phyloP scores from a whole-genome alignment of 2,329 filamentous ascomycete species.

The Arthrobotrys musiformis region DNA sequence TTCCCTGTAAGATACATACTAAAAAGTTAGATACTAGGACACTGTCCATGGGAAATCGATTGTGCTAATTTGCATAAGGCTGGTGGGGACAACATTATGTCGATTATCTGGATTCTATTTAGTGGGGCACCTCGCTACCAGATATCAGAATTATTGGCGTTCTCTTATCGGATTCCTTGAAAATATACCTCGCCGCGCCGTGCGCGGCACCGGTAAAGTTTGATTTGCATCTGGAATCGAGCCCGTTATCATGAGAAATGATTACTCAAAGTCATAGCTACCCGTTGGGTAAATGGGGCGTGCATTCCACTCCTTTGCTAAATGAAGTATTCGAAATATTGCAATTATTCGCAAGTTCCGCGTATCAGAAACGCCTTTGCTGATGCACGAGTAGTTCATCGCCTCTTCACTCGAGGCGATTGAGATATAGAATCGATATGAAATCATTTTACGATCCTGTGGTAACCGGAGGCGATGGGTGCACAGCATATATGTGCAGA shows the following conservation, averaged over 20 bases:
- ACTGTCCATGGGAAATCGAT: slow-evolving; percentile 15
- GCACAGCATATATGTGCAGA: not conserved
- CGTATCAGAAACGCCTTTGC: not conserved
- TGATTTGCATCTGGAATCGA: slow-evolving; percentile 7
- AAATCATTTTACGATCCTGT: not conserved
- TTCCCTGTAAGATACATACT: not conserved
- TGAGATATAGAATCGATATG: not conserved
- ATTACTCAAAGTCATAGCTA: slow-evolving; percentile 6
- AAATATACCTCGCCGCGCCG: not conserved
- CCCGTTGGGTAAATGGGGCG: too few species aligned
- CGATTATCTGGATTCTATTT: slow-evolving; percentile 1
- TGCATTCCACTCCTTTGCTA: not conserved
- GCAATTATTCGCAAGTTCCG: not conserved
- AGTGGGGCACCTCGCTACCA: slow-evolving; percentile 31
- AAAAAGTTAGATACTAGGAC: not conserved
- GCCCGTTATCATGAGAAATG: slow-evolving; percentile 6
- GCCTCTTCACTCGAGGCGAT: not conserved
- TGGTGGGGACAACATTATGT: not conserved
- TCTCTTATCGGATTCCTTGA: not conserved
- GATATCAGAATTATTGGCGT: not conserved
- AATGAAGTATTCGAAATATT: not conserved
- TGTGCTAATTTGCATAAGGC: slow-evolving; percentile 37
- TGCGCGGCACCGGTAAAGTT: not conserved
- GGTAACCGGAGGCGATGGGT: not conserved
- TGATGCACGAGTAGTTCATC: not conserved